Percentiles rank a stretch among this genome's conserved stretches.
phyloP scores from a whole-genome alignment of 768 basidiomycete species.

The Boletus rufocinnamomeus region DNA sequence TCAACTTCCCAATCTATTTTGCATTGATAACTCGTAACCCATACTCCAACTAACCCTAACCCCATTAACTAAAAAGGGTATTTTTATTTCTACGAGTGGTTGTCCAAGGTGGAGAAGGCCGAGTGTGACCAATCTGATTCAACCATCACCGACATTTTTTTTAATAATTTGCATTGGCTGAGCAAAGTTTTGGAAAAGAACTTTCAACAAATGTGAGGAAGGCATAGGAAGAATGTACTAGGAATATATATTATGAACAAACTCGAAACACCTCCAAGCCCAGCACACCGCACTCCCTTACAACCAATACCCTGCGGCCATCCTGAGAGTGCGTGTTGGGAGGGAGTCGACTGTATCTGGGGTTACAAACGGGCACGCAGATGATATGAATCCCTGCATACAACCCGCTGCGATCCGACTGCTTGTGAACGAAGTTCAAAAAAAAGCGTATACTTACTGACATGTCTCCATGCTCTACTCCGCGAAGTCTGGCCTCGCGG shows the following conservation, averaged over 20 bases:
- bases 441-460: neutral
- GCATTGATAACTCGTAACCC: neutral
- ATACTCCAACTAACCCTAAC: neutral
- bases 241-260: no score
- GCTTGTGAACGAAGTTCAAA: neutral
- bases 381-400: neutral
- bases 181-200: neutral
- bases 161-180: neutral
- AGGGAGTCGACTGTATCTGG: neutral
- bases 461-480: conserved; percentile 17
- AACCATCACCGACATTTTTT: no score
- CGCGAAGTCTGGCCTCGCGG: conserved; percentile 28
- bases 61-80: neutral
- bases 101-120: no score
- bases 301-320: neutral
- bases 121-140: no score
- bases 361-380: neutral
- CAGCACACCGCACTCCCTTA: neutral
- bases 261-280: neutral
- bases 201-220: no score
- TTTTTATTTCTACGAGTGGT: no score
- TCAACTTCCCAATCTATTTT: neutral
- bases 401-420: neutral
- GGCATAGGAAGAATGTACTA: no score
- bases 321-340: neutral